Percentiles rank a stretch among this genome's conserved stretches.
Evolutionary conservation across 202 grass and related monocot genomes (phyloP).

Genomic region (Carex arenaria): DNA sequence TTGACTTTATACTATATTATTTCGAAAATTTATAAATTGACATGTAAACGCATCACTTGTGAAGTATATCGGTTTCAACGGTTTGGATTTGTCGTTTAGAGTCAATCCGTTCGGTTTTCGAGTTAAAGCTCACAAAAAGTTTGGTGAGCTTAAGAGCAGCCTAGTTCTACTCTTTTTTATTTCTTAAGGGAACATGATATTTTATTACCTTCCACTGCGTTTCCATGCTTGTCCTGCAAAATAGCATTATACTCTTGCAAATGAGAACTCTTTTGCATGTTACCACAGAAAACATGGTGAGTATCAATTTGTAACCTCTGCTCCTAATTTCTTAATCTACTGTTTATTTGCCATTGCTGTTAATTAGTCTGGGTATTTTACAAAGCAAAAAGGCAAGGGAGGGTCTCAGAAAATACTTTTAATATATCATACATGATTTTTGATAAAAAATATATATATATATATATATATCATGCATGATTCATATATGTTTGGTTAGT

Average conservation of each 20-base stretch:
- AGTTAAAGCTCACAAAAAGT: too few species aligned
- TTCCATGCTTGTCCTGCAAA: background rate
- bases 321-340: background rate
- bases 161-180: background rate
- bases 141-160: too few species aligned
- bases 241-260: background rate
- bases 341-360: background rate
- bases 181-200: background rate
- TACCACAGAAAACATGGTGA: background rate
- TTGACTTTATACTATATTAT: too few species aligned
- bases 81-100: too few species aligned
- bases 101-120: too few species aligned
- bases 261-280: background rate
- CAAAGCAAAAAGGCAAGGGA: background rate
- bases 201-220: background rate
- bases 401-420: background rate
- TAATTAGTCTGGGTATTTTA: background rate
- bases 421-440: background rate
- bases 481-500: background rate
- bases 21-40: too few species aligned
- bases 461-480: background rate
- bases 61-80: too few species aligned
- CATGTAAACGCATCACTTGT: too few species aligned
- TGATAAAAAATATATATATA: too few species aligned
- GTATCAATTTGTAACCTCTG: background rate